Evolutionary conservation across 257 asterid genomes (phyloP).

Genomic region (Dorcoceras hygrometricum): DNA sequence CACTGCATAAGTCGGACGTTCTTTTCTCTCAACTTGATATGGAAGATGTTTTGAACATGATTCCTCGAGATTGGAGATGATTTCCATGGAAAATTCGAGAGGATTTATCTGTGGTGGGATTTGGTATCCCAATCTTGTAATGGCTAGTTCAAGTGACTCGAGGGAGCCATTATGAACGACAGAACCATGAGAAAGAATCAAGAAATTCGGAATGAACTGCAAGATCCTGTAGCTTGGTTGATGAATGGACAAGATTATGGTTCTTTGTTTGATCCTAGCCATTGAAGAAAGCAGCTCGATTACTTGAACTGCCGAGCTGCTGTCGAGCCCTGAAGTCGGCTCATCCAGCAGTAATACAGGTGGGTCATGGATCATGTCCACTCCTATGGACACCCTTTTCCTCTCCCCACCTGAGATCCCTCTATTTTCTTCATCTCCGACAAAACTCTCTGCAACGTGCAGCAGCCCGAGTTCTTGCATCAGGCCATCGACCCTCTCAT

Average conservation of each 20-base stretch:
- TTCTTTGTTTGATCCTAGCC: constrained; percentile 63
- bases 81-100: constrained; percentile 80
- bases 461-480: constrained; percentile 84
- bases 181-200: constrained; percentile 72
- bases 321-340: constrained; percentile 88
- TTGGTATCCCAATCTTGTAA: constrained; percentile 41
- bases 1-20: constrained; percentile 19
- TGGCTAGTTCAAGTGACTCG: constrained; percentile 50
- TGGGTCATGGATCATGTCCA: constrained; percentile 81
- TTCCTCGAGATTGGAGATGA: constrained; percentile 52
- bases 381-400: constrained; percentile 78
- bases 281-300: constrained; percentile 66
- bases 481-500: constrained; percentile 52
- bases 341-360: constrained; percentile 70
- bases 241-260: constrained; percentile 63
- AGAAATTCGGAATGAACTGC: constrained; percentile 53
- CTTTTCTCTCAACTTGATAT: constrained; percentile 20
- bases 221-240: constrained; percentile 86
- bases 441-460: constrained; percentile 63
- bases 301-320: constrained; percentile 88
- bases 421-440: constrained; percentile 79
- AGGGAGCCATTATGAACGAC: constrained; percentile 72
- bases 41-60: constrained; percentile 29
- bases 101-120: constrained; percentile 76
- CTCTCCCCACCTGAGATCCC: constrained; percentile 90